These are phyloP conservation scores for Hemerocallis citrina DNA, from an alignment of 106 monocot genomes.

Conservation along the genomic window DNA sequence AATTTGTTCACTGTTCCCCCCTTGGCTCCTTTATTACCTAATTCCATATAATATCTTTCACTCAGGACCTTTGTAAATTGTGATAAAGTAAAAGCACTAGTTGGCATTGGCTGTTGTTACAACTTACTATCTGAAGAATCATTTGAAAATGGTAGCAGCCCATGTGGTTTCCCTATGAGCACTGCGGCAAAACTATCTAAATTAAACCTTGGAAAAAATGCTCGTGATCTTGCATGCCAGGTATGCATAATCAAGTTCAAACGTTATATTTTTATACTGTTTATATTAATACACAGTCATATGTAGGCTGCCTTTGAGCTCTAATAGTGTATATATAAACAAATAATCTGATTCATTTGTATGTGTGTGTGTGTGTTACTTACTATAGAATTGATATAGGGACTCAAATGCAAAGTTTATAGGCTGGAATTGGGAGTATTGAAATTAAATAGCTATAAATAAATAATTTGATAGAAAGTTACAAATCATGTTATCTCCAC, in stretches of 20 bases:
- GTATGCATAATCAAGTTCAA: constrained; percentile 15
- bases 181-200: constrained; percentile 36
- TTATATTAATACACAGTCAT: not conserved
- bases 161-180: constrained; percentile 80
- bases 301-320: not conserved
- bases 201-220: constrained; percentile 59
- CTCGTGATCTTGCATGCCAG: constrained; percentile 97
- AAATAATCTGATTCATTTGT: not conserved
- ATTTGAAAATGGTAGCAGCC: not conserved
- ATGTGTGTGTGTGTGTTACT: no score
- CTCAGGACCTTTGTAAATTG: constrained; percentile 80
- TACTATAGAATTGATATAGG: no score
- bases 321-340: not conserved
- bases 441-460: no score
- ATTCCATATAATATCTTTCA: not conserved
- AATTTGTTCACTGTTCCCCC: not conserved
- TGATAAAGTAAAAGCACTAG: constrained; percentile 67
- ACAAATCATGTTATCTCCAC: no score
- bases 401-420: no score
- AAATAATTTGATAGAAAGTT: no score
- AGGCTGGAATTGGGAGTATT: no score
- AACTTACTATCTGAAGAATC: constrained; percentile 76
- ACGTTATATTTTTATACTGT: not conserved
- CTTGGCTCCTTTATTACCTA: not conserved
- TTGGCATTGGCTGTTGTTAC: constrained; percentile 88